These are phyloP conservation scores for Physocladia obscura DNA, from an alignment of 192 early-diverging fungal species.

Conservation along the genomic window DNA sequence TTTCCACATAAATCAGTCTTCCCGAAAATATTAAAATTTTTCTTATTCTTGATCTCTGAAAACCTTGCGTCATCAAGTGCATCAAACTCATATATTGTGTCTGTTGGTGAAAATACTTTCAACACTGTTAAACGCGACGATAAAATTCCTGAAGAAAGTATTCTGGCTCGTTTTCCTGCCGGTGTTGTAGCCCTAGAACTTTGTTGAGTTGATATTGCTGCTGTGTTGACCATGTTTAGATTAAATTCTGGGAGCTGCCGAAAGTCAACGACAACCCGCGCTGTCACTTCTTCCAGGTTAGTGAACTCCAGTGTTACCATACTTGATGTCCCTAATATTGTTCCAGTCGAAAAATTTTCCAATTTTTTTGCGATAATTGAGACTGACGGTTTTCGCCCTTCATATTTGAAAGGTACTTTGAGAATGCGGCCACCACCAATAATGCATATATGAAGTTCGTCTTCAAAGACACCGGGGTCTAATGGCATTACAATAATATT, in stretches of 20 bases:
- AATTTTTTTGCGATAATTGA: slow-evolving; percentile 1
- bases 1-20: too few species aligned
- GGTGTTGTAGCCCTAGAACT: slow-evolving; percentile 15
- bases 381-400: slow-evolving; percentile 34
- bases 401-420: slow-evolving; percentile 48
- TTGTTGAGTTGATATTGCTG: not conserved
- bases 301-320: slow-evolving; percentile 7
- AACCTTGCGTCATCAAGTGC: not conserved
- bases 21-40: too few species aligned
- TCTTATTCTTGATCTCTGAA: not conserved
- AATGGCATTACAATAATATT: slow-evolving; percentile 31
- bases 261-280: slow-evolving; percentile 44
- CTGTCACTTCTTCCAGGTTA: slow-evolving; percentile 35
- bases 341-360: slow-evolving; percentile 27
- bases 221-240: slow-evolving; percentile 8
- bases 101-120: not conserved
- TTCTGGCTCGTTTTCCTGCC: slow-evolving; percentile 11
- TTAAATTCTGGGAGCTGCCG: slow-evolving; percentile 39
- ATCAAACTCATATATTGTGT: slow-evolving; percentile 24
- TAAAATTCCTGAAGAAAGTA: too few species aligned
- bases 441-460: slow-evolving; percentile 34
- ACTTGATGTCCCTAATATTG: slow-evolving; percentile 41
- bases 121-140: not conserved
- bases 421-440: slow-evolving; percentile 39
- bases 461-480: slow-evolving; percentile 34